Base-by-base conservation (phyloP, 192 early-diverging fungal genomes). In the Backusella circina region DNA sequence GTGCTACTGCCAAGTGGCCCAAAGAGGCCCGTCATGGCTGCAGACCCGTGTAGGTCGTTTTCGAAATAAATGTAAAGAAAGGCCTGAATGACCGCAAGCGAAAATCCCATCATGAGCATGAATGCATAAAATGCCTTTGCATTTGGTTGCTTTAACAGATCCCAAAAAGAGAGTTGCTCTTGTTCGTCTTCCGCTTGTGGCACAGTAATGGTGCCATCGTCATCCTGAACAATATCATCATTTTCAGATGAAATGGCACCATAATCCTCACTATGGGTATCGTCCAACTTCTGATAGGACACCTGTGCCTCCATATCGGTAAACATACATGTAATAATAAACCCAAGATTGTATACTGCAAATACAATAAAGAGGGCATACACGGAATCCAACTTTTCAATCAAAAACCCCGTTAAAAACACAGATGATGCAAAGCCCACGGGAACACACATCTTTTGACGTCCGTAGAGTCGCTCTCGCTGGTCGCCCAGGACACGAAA, bases 11-110 rank as follows among this genome's bases (percentile, higher is more conserved):
- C 67, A 23, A 77, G 33, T 8, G 75, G 75, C 10, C 75, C 75
- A 1, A 77, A 54, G 12, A 54, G 64, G 1, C 69, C 75, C 3
- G 71, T 64, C 69, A 77, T 70, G 5, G 69, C 50, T 16, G 75
- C 54, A 33, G 68, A 64, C 1, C 67, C 75, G 26, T 71, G 50
- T 2, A 77, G 37, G 32, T 77, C 75, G 15, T 77, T 77, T 37
- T 57, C 68, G 16, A 77, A 70, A 71, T 70, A 77, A 3, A 77
- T 31, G 32, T 70, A 77, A 16, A 77, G 39, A 33, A 71, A 77
- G 10, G 69, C 67, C 44, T 77, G 75, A 32, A 77, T 37, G 6
- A 65, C 57, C 0, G 75, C 67, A 26, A 77, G 32, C 1, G 44
- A 70, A n/a, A 71, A 69, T 4, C 75, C 75, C 31, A 71, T 70